phyloP scores from a whole-genome alignment of 2,329 filamentous ascomycete genomes.

The Bertia moriformis region DNA sequence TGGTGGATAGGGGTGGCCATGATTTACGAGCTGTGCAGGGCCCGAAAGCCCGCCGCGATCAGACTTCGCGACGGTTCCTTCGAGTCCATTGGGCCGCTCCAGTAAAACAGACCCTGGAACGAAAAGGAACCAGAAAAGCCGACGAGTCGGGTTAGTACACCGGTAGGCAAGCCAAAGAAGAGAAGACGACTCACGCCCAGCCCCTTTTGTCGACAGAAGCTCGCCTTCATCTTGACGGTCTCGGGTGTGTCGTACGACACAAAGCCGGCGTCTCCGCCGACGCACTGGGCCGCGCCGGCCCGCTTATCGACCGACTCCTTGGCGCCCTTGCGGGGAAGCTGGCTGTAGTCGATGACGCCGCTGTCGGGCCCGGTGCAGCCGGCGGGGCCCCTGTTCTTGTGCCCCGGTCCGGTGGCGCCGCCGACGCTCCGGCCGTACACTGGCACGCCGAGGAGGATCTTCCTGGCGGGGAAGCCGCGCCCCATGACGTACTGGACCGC shows the following conservation, averaged over 20 bases:
- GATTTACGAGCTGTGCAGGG: constrained; percentile 31
- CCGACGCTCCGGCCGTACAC: constrained; percentile 65
- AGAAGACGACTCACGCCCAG: constrained; percentile 41
- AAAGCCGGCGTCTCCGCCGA: constrained; percentile 62
- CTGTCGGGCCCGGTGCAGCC: constrained; percentile 37
- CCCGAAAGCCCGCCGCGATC: constrained; percentile 41
- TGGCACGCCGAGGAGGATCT: constrained; percentile 64
- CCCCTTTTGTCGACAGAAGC: constrained; percentile 56
- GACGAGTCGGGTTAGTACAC: constrained; percentile 3
- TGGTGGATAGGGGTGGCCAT: too few species aligned
- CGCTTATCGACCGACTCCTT: constrained; percentile 55
- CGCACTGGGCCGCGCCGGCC: constrained; percentile 56
- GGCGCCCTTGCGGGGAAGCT: constrained; percentile 46
- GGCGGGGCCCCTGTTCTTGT: constrained; percentile 36
- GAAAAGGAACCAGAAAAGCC: constrained; percentile 4
- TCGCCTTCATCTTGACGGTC: constrained; percentile 62
- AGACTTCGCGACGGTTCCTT: constrained; percentile 40
- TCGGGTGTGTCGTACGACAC: constrained; percentile 68
- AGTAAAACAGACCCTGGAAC: constrained; percentile 63
- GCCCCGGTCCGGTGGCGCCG: constrained; percentile 47
- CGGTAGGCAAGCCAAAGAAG: constrained; percentile 5
- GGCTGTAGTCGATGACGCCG: constrained; percentile 60
- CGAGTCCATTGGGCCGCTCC: constrained; percentile 62
- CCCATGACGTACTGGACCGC: constrained; percentile 51
- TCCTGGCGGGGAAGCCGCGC: constrained; percentile 52